A percentile compares a stretch with the other conserved stretches of the same genome.
These are phyloP conservation scores for Pseudogymnoascus sp. DNA, from an alignment of 2,329 filamentous ascomycete genomes.

Conservation along the genomic window DNA sequence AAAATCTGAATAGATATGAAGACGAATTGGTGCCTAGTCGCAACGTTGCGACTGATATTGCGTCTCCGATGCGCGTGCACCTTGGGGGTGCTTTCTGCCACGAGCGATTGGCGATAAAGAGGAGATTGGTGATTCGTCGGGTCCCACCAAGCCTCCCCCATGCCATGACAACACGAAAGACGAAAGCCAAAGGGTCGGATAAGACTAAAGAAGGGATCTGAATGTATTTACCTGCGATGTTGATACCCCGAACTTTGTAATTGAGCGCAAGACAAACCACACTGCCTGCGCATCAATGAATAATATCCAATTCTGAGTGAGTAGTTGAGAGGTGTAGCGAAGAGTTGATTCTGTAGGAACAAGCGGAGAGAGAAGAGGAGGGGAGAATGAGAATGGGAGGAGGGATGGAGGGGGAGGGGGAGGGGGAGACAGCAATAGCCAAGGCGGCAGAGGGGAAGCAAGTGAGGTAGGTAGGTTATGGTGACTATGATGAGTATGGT, in stretches of 20 bases:
- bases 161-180: constrained; percentile 6
- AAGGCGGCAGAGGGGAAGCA: not conserved
- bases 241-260: not conserved
- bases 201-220: not conserved
- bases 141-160: not conserved
- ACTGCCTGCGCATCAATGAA: not conserved
- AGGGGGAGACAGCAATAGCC: not conserved
- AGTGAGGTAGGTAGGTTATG: not conserved
- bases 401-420: not conserved
- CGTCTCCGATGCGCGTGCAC: not conserved
- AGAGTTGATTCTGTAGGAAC: not conserved
- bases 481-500: not conserved
- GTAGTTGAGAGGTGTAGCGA: not conserved
- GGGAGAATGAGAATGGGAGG: not conserved
- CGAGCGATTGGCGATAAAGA: constrained; percentile 7
- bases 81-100: constrained; percentile 2
- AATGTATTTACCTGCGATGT: not conserved
- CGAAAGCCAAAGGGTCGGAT: not conserved
- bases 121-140: constrained; percentile 4
- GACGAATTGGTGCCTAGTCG: not conserved
- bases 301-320: not conserved
- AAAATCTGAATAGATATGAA: not conserved
- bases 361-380: not conserved
- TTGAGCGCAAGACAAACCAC: not conserved
- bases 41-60: not conserved